Percentiles rank a stretch among this genome's conserved stretches.
Conservation (phyloP, 2,329 filamentous ascomycete species). For the Anthostomella pinea region DNA sequence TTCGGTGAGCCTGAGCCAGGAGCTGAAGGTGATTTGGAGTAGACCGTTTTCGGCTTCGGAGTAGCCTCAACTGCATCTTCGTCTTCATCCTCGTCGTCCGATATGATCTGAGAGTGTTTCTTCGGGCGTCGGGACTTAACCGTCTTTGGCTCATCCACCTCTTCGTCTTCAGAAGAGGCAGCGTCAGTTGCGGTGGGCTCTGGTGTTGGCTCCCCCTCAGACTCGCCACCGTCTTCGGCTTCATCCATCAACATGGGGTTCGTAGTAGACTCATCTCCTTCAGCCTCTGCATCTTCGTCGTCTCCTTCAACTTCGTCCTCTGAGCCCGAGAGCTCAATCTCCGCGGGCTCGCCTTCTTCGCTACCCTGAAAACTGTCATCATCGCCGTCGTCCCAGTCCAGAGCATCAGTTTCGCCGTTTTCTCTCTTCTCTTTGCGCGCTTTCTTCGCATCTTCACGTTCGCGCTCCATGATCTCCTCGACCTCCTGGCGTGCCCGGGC, state of each 20-base stretch:
- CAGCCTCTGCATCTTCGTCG: constrained; percentile 35
- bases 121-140: constrained; percentile 45
- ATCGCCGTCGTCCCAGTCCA: constrained; percentile 57
- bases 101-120: constrained; percentile 52
- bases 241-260: constrained; percentile 36
- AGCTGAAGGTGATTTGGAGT: constrained; percentile 41
- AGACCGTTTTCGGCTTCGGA: constrained; percentile 44
- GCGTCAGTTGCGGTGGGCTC: constrained; percentile 33
- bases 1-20: constrained; percentile 47
- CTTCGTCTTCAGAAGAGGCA: constrained; percentile 34
- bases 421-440: constrained; percentile 45
- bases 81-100: constrained; percentile 61
- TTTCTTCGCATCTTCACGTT: constrained; percentile 71
- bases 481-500: constrained; percentile 81
- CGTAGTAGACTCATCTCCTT: constrained; percentile 23
- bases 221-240: constrained; percentile 36
- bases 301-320: constrained; percentile 40
- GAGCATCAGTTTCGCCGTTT: constrained; percentile 45
- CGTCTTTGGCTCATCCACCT: constrained; percentile 34
- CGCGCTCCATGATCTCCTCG: constrained; percentile 71
- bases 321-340: constrained; percentile 33
- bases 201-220: constrained; percentile 23
- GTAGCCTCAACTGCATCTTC: constrained; percentile 47
- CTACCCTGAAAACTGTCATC: constrained; percentile 36
- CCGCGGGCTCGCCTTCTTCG: constrained; percentile 44